phyloP scores from a whole-genome alignment of 2,329 filamentous ascomycete genomes.

The Trichoderma lentiforme region DNA sequence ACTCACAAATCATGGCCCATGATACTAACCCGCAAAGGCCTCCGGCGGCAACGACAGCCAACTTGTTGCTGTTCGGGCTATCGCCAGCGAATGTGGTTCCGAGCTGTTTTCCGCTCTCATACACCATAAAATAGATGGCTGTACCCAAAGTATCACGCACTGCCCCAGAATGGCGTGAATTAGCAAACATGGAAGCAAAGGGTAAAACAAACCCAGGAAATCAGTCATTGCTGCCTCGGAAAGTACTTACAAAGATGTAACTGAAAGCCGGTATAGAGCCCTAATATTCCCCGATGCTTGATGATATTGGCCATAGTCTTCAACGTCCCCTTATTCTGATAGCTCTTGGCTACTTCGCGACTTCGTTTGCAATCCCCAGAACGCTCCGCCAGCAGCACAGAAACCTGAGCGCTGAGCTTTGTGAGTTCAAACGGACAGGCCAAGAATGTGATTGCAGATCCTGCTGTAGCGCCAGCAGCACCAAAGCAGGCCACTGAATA shows the following conservation, averaged over 20 bases:
- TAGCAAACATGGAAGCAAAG: neutral
- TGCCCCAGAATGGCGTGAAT: constrained; percentile 31
- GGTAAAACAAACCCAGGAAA: neutral
- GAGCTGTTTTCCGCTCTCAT: constrained; percentile 81
- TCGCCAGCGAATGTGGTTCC: constrained; percentile 71
- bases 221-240: neutral
- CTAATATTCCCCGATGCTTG: constrained; percentile 66
- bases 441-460: constrained; percentile 74
- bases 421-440: constrained; percentile 87
- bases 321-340: constrained; percentile 74
- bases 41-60: constrained; percentile 74
- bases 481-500: constrained; percentile 75
- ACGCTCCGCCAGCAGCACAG: constrained; percentile 64
- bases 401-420: constrained; percentile 84
- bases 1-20: constrained; percentile 72
- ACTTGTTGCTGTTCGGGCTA: constrained; percentile 70
- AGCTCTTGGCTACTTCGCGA: constrained; percentile 62
- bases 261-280: constrained; percentile 77
- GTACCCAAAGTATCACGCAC: constrained; percentile 82
- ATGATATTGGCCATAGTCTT: constrained; percentile 75
- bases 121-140: constrained; percentile 83
- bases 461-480: constrained; percentile 72
- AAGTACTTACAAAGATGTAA: constrained; percentile 69
- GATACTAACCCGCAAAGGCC: constrained; percentile 80
- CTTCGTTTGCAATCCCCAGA: constrained; percentile 41